Evolutionary conservation across 2,329 filamentous ascomycete genomes (phyloP).

Genomic region (Penicillium sp.): DNA sequence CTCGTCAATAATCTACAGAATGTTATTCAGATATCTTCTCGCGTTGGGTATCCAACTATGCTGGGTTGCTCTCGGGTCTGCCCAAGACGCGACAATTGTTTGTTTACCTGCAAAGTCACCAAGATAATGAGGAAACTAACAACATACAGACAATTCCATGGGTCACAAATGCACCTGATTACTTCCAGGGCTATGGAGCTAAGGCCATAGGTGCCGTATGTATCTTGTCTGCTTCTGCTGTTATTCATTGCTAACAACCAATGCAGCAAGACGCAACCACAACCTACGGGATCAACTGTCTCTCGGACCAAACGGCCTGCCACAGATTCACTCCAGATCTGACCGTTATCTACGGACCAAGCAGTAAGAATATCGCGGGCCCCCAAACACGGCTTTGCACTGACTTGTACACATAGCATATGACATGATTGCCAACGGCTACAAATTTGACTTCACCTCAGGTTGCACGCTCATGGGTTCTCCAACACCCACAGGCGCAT

Average conservation of each 20-base stretch:
- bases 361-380: neutral
- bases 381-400: neutral
- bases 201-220: neutral
- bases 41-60: neutral
- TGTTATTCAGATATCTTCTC: neutral
- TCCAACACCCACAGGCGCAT: neutral
- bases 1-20: neutral
- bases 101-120: neutral
- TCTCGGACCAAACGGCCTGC: neutral
- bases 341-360: conserved; percentile 1
- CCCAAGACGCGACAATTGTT: conserved; percentile 1
- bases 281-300: conserved; percentile 6
- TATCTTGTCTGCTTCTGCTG: neutral
- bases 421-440: neutral
- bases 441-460: conserved; percentile 2
- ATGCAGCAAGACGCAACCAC: neutral
- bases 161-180: conserved; percentile 2
- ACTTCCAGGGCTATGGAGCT: conserved; percentile 6
- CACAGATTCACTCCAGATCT: conserved; percentile 3
- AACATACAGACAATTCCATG: conserved; percentile 3
- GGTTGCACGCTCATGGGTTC: neutral
- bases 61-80: neutral
- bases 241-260: neutral
- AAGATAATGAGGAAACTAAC: neutral
- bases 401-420: neutral